Percentiles rank a stretch among this genome's conserved stretches.
Conservation (phyloP, 2,329 filamentous ascomycete genomes). For the Ceratocystiopsis minuta region DNA sequence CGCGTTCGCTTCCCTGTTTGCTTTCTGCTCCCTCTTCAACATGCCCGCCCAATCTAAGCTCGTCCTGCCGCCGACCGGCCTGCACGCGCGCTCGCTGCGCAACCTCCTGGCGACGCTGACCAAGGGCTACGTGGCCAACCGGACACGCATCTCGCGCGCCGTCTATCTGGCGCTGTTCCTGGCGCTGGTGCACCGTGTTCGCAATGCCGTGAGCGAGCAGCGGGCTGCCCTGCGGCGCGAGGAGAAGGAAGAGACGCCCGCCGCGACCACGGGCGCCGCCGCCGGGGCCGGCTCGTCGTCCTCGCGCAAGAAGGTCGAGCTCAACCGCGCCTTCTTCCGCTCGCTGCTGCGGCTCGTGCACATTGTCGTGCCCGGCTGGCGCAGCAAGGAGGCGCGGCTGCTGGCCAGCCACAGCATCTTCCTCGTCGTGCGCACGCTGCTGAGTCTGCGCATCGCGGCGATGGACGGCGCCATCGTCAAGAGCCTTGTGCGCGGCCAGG, state of each 20-base stretch:
- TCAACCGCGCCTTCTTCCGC: conserved; percentile 69
- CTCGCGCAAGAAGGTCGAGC: conserved; percentile 64
- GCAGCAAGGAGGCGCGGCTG: conserved; percentile 71
- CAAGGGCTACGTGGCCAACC: conserved; percentile 57
- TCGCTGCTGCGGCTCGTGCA: conserved; percentile 59
- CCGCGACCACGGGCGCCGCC: conserved; percentile 10
- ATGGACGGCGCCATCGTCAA: conserved; percentile 90
- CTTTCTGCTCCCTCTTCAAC: neutral
- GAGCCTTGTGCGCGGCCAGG: conserved; percentile 76
- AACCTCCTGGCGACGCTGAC: conserved; percentile 48
- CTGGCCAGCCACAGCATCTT: conserved; percentile 87
- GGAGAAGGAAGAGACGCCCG: conserved; percentile 44
- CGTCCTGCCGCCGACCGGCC: conserved; percentile 24
- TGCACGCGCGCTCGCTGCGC: conserved; percentile 44
- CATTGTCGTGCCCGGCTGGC: conserved; percentile 83
- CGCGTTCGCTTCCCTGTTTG: too few relatives aligned
- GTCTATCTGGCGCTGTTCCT: conserved; percentile 71
- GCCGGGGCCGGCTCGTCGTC: conserved; percentile 7
- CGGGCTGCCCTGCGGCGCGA: conserved; percentile 46
- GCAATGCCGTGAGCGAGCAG: conserved; percentile 81
- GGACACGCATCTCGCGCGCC: conserved; percentile 63
- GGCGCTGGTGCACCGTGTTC: conserved; percentile 69
- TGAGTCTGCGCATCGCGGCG: conserved; percentile 89
- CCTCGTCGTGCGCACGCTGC: conserved; percentile 71
- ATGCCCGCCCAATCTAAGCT: conserved; percentile 52